Evolutionary conservation across 768 basidiomycete genomes (phyloP), one percentile per base, ranked within the genome.

Genomic region (Podaxis rugospora): DNA sequence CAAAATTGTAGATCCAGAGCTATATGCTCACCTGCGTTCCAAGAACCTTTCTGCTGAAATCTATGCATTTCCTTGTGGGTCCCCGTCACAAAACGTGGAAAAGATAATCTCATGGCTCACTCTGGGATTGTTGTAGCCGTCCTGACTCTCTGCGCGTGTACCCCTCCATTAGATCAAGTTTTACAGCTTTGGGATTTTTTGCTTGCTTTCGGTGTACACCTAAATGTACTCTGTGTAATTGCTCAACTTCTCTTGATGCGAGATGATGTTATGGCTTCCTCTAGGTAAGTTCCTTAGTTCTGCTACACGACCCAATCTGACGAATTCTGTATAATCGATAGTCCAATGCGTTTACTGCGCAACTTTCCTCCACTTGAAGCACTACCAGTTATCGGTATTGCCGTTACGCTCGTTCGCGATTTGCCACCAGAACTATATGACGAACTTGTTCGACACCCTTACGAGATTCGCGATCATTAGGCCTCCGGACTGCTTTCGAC

Each of bases 121-220:
- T 57, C 7, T 55, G 35, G 40, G 57, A 23, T 46, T 54, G 46
- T 40, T 40, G 9, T 32, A 96, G 95, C 97, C 63, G 86, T 98
- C 39, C 80, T 99, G 62, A 99, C 97, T 0, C 75, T 98, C 36
- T 98, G 95, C 71, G 97, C 96, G 5, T 95, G 95, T 69, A 99
- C 96, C 10, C 96, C 95, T 3, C 97, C 97, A 0, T 79, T 99
- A 9, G 91, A 95, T 69, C 92, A 98, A 75, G 96, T 98, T 25
- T 80, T 99, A 28, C 88, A 88, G 65, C 76, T 99, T 56, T 99
- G 97, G 96, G 97, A 99, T 72, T 99, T 98, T 70, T 81, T 99
- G 7, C 81, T 99, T 27, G 93, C 96, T 3, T 98, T 95, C 68
- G 97, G 97, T 13, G 92, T 95, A 23, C 97, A 98, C 69, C 80